Percentiles rank a stretch among this genome's conserved stretches.
phyloP scores from a whole-genome alignment of 805 yeast species.

The Phaffomyces opuntiae region DNA sequence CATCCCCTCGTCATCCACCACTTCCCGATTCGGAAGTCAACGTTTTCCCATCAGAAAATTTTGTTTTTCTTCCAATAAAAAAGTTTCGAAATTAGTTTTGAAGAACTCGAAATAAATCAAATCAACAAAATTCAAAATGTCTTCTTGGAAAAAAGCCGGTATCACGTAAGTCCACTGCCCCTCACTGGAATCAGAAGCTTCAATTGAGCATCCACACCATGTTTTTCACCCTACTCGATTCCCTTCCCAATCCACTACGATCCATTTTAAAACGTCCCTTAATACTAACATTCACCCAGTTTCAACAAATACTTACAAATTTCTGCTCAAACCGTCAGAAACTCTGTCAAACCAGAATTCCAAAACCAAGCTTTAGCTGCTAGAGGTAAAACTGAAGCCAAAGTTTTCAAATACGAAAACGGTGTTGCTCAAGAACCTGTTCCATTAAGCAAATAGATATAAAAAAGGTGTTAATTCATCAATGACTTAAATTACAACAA shows the following conservation, averaged over 20 bases:
- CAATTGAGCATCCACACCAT: too few species aligned
- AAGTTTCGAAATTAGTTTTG: neutral
- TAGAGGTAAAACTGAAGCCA: constrained; percentile 71
- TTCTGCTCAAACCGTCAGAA: constrained; percentile 84
- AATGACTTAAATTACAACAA: neutral
- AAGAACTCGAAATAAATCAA: neutral
- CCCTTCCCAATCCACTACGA: neutral
- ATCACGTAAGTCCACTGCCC: constrained; percentile 38
- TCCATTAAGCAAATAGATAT: constrained; percentile 22
- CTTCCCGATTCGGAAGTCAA: constrained; percentile 16
- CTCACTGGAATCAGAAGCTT: neutral
- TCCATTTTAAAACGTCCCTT: too few species aligned
- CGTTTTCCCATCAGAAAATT: neutral
- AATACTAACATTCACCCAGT: constrained; percentile 18
- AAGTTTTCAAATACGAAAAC: constrained; percentile 60
- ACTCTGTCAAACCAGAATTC: constrained; percentile 79
- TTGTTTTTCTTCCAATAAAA: constrained; percentile 1
- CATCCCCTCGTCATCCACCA: neutral
- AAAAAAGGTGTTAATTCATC: neutral
- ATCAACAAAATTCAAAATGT: constrained; percentile 28
- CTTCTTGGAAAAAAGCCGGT: constrained; percentile 63
- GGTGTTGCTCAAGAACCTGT: constrained; percentile 45
- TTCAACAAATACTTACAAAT: constrained; percentile 86
- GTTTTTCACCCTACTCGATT: too few species aligned
- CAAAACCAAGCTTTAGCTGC: constrained; percentile 61